Evolutionary conservation across 345 rosid species (phyloP).

Genomic region (Aquilaria malaccensis): DNA sequence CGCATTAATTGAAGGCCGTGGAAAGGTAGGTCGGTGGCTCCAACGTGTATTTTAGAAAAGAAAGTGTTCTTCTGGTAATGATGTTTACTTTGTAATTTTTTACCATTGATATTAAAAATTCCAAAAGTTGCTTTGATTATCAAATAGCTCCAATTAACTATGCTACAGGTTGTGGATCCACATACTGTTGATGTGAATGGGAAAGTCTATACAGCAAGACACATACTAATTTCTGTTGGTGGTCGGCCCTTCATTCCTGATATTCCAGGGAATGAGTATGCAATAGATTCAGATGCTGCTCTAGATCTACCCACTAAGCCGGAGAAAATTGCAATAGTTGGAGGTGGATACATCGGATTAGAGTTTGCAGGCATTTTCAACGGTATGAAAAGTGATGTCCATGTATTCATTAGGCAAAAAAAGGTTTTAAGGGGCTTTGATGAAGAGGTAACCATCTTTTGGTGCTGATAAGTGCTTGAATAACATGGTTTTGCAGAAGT

Average conservation of each 20-base stretch:
- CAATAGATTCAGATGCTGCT: constrained; percentile 91
- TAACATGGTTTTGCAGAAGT: constrained; percentile 1
- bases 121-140: constrained; percentile 1
- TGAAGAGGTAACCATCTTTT: constrained; percentile 61
- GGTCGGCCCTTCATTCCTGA: constrained; percentile 91
- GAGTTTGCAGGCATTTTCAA: constrained; percentile 93
- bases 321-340: constrained; percentile 70
- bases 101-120: background rate
- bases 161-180: constrained; percentile 64
- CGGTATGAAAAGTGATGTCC: constrained; percentile 76
- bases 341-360: constrained; percentile 88
- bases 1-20: constrained; percentile 83
- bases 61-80: too few species aligned
- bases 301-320: constrained; percentile 93
- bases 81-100: background rate
- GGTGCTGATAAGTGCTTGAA: constrained; percentile 2
- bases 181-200: constrained; percentile 89
- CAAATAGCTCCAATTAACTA: constrained; percentile 2
- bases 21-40: constrained; percentile 49
- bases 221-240: constrained; percentile 81
- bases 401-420: constrained; percentile 88
- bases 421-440: constrained; percentile 91
- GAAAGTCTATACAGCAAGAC: constrained; percentile 57
- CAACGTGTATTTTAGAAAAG: background rate
- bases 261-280: constrained; percentile 79